phyloP scores from a whole-genome alignment of 176 grass and related monocot genomes.

The Raddia guianensis region DNA sequence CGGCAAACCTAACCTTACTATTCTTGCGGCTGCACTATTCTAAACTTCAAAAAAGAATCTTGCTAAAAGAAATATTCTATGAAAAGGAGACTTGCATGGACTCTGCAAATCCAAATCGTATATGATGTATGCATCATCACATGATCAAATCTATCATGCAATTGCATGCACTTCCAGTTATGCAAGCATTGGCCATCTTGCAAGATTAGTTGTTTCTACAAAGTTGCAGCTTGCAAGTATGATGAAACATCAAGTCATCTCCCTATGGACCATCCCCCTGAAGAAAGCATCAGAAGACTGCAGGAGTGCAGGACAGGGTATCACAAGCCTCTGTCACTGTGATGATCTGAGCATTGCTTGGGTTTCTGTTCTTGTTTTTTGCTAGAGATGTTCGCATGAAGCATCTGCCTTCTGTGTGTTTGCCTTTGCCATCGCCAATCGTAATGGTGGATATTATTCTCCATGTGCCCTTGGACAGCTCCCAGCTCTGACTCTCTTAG shows the following conservation, averaged over 20 bases:
- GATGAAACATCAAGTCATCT: not conserved
- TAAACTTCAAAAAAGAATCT: not conserved
- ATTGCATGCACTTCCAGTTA: not conserved
- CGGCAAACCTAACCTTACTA: conserved; percentile 40
- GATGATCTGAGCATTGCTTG: not conserved
- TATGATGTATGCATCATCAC: conserved; percentile 4
- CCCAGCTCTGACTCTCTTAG: conserved; percentile 30
- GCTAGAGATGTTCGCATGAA: not conserved
- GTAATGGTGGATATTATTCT: conserved; percentile 24
- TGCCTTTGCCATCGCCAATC: not conserved
- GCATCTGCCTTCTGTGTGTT: not conserved
- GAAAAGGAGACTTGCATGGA: conserved; percentile 19
- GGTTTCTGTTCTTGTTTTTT: conserved; percentile 5
- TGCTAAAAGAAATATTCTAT: not conserved
- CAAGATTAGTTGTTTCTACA: not conserved
- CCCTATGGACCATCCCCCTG: not conserved
- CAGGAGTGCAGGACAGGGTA: not conserved
- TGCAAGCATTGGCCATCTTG: conserved; percentile 12
- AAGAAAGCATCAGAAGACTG: not conserved
- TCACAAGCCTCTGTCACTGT: conserved; percentile 17
- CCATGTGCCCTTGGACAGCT: conserved; percentile 20
- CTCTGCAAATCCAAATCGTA: conserved; percentile 9
- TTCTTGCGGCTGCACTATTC: not conserved
- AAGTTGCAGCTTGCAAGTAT: not conserved
- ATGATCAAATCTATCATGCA: not conserved